Conservation (phyloP, 73 alveolate species). For the Symbiodinium natans region DNA sequence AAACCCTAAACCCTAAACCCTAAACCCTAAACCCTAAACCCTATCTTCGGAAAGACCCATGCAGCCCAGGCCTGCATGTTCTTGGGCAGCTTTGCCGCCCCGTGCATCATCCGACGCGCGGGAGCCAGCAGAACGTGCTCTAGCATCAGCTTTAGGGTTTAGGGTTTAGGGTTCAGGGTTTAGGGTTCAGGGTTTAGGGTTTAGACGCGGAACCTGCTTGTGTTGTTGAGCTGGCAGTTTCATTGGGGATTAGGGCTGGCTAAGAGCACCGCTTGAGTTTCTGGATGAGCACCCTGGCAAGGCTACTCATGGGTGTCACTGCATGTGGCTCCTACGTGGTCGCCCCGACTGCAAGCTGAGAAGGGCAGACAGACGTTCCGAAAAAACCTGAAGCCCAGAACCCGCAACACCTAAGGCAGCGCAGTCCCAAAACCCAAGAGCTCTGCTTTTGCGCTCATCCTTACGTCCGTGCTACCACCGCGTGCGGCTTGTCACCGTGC, state of each 20-base stretch:
- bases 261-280: not conserved
- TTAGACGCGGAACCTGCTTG: not conserved
- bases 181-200: not conserved
- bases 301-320: not conserved
- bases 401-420: not conserved
- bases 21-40: too few species aligned
- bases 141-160: not conserved
- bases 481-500: not conserved
- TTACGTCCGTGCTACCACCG: not conserved
- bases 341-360: not conserved
- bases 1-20: too few species aligned
- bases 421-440: not conserved
- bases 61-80: not conserved
- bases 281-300: not conserved
- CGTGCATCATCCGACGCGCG: not conserved
- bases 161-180: not conserved
- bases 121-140: not conserved
- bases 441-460: not conserved
- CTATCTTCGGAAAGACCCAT: too few species aligned
- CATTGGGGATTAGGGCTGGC: not conserved
- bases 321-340: not conserved
- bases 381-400: not conserved
- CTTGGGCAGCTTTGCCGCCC: conserved; percentile 6
- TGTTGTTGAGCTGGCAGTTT: not conserved
- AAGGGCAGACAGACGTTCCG: not conserved